Percentiles rank a stretch among this genome's conserved stretches.
Conservation (phyloP, 1,284 basidiomycete species). For the Rhodotorula sp. region DNA sequence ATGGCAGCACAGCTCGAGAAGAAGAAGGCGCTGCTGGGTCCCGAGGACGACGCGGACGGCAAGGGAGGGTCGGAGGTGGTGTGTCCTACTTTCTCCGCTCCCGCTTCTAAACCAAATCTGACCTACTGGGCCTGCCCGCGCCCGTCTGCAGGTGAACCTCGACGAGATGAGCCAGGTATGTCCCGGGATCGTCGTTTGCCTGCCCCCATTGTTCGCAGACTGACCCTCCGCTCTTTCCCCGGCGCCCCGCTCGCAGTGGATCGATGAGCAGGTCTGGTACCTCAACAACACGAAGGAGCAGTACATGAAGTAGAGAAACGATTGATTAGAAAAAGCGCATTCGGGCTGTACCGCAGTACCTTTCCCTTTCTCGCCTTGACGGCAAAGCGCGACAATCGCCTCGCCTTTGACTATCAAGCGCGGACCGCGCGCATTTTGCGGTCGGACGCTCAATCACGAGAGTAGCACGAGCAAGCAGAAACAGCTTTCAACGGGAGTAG, state of each 20-base stretch:
- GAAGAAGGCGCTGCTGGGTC: constrained; percentile 13
- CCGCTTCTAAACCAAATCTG: background rate
- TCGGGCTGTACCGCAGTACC: background rate
- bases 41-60: constrained; percentile 11
- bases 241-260: constrained; percentile 8
- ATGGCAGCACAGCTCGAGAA: constrained; percentile 22
- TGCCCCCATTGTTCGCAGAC: too few species aligned
- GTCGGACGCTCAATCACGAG: too few species aligned
- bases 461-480: too few species aligned
- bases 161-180: constrained; percentile 20
- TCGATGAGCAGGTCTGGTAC: constrained; percentile 30
- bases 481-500: too few species aligned
- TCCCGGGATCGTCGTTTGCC: too few species aligned
- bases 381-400: background rate
- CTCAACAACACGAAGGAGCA: constrained; percentile 28
- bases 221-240: too few species aligned
- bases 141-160: constrained; percentile 31
- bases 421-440: too few species aligned
- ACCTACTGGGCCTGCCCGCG: too few species aligned
- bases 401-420: too few species aligned
- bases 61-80: constrained; percentile 17
- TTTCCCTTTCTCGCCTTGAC: background rate
- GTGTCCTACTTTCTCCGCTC: background rate
- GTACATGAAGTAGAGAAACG: constrained; percentile 3
- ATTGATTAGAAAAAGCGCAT: background rate